A percentile compares a stretch with the other conserved stretches of the same genome.
Evolutionary conservation across 2,329 filamentous ascomycete genomes (phyloP).

Genomic region (Cadophora luteo-olivacea): DNA sequence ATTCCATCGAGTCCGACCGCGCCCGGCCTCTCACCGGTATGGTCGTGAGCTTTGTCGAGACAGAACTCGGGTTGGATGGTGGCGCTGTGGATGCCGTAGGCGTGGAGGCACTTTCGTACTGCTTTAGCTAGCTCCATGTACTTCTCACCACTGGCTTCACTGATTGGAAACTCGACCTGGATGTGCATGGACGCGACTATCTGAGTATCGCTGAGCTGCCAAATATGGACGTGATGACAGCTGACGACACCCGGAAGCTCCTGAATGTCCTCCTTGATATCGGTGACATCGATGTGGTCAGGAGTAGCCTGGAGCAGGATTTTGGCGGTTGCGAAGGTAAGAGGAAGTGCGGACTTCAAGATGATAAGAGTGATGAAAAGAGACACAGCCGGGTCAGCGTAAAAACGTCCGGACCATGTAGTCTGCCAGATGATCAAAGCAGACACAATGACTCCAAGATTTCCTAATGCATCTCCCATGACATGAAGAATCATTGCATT

Average conservation of each 20-base stretch:
- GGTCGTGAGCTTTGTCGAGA: constrained; percentile 51
- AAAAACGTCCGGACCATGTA: constrained; percentile 79
- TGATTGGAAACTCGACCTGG: constrained; percentile 88
- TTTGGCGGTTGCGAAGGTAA: constrained; percentile 80
- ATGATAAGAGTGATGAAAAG: constrained; percentile 89
- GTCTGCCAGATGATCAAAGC: constrained; percentile 93
- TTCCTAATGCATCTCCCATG: constrained; percentile 84
- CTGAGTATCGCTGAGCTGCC: constrained; percentile 96
- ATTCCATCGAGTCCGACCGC: constrained; percentile 39
- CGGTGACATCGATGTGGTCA: constrained; percentile 83
- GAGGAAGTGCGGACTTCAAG: constrained; percentile 75
- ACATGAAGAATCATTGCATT: constrained; percentile 79
- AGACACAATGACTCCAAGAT: constrained; percentile 83
- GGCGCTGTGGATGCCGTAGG: constrained; percentile 93
- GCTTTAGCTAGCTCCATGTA: constrained; percentile 92
- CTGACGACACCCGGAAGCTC: constrained; percentile 83
- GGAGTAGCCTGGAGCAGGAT: constrained; percentile 95
- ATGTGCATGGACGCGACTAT: constrained; percentile 93
- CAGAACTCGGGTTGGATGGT: constrained; percentile 96
- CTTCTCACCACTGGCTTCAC: constrained; percentile 75
- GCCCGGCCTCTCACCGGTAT: constrained; percentile 30
- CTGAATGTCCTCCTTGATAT: constrained; percentile 92
- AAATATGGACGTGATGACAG: constrained; percentile 96
- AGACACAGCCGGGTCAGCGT: constrained; percentile 90
- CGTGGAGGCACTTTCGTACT: constrained; percentile 88